Evolutionary conservation across 2,329 filamentous ascomycete species (phyloP), one percentile per base, ranked within the genome.

Genomic region (Ophiostoma ulmi): DNA sequence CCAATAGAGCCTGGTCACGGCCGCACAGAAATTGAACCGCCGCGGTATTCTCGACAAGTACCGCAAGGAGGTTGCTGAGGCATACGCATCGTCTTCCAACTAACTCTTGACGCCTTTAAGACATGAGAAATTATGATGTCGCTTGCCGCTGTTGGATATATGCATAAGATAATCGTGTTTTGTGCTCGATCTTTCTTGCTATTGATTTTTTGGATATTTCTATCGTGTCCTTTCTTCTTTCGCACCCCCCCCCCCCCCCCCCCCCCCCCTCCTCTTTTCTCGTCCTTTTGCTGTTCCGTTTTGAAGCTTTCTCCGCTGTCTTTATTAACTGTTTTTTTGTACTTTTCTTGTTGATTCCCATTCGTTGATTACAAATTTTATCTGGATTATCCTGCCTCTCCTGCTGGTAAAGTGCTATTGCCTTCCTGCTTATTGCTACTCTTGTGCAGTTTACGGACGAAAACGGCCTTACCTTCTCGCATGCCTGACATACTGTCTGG

Each of bases 1-100:
- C 8, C 31, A 10, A 2, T 74, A 91, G 89, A 83, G 84, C 71
- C 83, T 88, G 71, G 86, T 89, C 70, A 91, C 89, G 67, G 88
- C 89, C 13, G 90, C 90, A 2, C 89, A 91, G 79, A 92, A 92
- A 77, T 82, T 92, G 68, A 90, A 91, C 81, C 85, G 89, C 75
- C 90, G 87, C 81, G 87, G 85, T 75, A 90, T 92, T 72, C 79
- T 90, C 68, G 79, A 83, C 58, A 86, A 85, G 75, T 90, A 86
- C 80, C 80, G 87, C 79, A 84, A 84, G 73, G 84, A 90, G 71
- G 85, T 92, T 55, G 82, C 86, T 74, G 81, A 81, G 75, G 88
- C 88, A 1, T 91, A 91, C 74, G 82, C 82, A 72, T 75, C 78
- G 39, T 75, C 78, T 39, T 70, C 71, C 7, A 67, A 48, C 61